A percentile compares a stretch with the other conserved stretches of the same genome.
Conservation (phyloP, 2,329 filamentous ascomycete species). For the Colletotrichum graminicola region DNA sequence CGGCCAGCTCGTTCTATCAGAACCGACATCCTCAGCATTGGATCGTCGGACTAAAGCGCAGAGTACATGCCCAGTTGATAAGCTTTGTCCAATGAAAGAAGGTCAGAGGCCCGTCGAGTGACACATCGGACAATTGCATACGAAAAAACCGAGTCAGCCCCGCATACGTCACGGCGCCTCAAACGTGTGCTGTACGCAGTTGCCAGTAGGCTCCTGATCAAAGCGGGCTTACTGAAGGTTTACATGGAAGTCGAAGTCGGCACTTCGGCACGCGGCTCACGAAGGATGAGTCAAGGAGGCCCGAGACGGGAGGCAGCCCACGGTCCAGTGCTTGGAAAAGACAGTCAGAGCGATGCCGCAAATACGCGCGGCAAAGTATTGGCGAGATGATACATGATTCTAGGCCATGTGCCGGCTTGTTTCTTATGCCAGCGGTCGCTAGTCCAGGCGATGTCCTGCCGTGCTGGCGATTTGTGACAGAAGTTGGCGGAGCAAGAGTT, state of each 20-base stretch:
- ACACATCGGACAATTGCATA: constrained; percentile 5
- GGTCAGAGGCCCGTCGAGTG: constrained; percentile 3
- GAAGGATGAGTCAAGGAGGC: constrained; percentile 15
- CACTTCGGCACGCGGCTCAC: constrained; percentile 17
- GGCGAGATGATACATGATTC: constrained; percentile 25
- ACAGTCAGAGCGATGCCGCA: constrained; percentile 18
- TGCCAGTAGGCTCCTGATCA: constrained; percentile 6
- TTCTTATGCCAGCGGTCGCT: constrained; percentile 14
- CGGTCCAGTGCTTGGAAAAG: not conserved
- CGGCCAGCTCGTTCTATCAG: constrained; percentile 70
- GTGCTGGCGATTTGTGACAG: constrained; percentile 37
- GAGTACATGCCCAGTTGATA: constrained; percentile 63
- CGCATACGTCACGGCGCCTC: constrained; percentile 40
- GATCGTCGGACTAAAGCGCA: constrained; percentile 73
- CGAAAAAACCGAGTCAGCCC: constrained; percentile 11
- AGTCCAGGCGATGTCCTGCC: constrained; percentile 14
- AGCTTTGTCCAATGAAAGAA: constrained; percentile 20
- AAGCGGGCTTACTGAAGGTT: not conserved
- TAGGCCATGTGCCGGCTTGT: constrained; percentile 23
- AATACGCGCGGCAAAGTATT: constrained; percentile 8
- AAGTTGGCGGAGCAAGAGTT: constrained; percentile 19
- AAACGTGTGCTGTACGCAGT: not conserved
- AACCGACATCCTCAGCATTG: constrained; percentile 70
- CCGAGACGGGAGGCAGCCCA: constrained; percentile 35
- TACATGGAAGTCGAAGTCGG: not conserved